phyloP scores from a whole-genome alignment of 441 rosid genomes.

The Geranium incanum region DNA sequence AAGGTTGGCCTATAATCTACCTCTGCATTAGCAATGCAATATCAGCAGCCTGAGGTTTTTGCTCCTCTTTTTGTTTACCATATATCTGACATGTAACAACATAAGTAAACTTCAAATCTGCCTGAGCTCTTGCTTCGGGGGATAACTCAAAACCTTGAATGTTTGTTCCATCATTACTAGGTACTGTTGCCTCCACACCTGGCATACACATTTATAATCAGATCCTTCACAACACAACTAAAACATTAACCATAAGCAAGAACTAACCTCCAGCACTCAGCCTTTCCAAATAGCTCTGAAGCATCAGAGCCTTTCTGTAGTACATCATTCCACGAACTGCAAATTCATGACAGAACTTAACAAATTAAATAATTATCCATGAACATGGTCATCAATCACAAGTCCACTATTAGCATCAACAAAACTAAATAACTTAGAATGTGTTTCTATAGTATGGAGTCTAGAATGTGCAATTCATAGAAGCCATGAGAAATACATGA shows the following conservation, averaged over 20 bases:
- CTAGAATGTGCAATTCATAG: neutral
- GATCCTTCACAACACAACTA: conserved; percentile 15
- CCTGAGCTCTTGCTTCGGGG: conserved; percentile 87
- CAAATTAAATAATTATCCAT: conserved; percentile 5
- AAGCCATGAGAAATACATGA: neutral
- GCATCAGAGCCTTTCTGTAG: conserved; percentile 97
- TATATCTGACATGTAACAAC: conserved; percentile 97
- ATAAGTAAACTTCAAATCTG: conserved; percentile 89
- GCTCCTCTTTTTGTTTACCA: conserved; percentile 97
- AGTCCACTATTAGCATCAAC: neutral
- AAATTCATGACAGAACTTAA: conserved; percentile 20
- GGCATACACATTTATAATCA: conserved; percentile 26
- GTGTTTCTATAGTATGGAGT: neutral
- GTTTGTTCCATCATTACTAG: conserved; percentile 45
- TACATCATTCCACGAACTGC: conserved; percentile 99
- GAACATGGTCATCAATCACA: neutral
- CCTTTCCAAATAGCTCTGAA: conserved; percentile 84
- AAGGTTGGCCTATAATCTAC: conserved; percentile 29
- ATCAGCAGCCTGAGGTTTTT: conserved; percentile 89
- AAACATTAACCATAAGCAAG: conserved; percentile 16
- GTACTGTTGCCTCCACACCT: conserved; percentile 62
- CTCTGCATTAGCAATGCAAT: conserved; percentile 91
- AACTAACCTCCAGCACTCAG: conserved; percentile 55
- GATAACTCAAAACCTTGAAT: conserved; percentile 81
- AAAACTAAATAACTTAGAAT: neutral